These are phyloP conservation scores for Cardamine resedifolia DNA, from an alignment of 345 rosid species.

Conservation along the genomic window DNA sequence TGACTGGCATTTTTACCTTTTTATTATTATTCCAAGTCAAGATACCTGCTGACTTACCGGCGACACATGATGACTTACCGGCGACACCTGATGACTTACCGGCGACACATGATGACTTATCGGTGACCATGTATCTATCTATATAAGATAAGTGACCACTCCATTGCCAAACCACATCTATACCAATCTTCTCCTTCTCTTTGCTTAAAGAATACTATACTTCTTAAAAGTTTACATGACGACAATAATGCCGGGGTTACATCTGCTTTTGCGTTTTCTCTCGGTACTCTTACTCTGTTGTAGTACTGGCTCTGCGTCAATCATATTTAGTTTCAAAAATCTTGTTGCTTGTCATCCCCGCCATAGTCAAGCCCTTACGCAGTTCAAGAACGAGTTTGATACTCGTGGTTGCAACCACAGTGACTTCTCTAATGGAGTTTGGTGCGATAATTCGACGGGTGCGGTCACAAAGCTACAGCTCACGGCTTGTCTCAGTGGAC, in stretches of 20 bases:
- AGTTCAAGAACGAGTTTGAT: conserved; percentile 22
- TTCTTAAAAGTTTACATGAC: background rate
- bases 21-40: too few species aligned
- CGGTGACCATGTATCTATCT: background rate
- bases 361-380: background rate
- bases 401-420: background rate
- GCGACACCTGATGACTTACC: too few species aligned
- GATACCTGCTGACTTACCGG: too few species aligned
- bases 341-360: background rate
- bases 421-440: background rate
- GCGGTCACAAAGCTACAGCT: background rate
- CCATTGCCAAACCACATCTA: background rate
- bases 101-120: too few species aligned
- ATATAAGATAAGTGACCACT: background rate
- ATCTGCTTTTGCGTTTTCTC: background rate
- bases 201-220: background rate
- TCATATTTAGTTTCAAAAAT: background rate
- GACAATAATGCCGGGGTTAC: background rate
- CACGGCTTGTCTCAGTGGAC: background rate
- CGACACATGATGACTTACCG: too few species aligned
- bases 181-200: background rate
- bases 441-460: background rate
- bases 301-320: background rate
- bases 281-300: background rate
- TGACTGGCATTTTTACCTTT: background rate